Percentiles rank a stretch among this genome's conserved stretches.
phyloP scores from a whole-genome alignment of 768 basidiomycete species.

The Hericium rajendrae region DNA sequence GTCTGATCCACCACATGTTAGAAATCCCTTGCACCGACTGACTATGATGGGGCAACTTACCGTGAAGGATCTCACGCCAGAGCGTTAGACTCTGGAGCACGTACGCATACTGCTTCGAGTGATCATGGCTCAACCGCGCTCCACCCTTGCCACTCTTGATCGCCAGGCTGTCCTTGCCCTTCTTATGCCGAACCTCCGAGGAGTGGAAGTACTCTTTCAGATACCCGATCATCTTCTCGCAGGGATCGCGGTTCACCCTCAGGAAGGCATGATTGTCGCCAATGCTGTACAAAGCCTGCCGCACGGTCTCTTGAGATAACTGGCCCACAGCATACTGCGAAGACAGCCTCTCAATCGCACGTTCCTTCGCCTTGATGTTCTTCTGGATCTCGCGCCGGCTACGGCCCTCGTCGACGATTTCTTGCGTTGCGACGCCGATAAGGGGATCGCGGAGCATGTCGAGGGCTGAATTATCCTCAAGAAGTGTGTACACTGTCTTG shows the following conservation, averaged over 20 bases:
- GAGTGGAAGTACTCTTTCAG: constrained; percentile 74
- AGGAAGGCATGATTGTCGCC: constrained; percentile 88
- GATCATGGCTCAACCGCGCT: constrained; percentile 75
- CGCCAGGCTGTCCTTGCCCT: constrained; percentile 47
- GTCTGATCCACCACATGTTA: constrained; percentile 32
- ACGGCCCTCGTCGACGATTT: constrained; percentile 67
- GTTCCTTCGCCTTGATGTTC: constrained; percentile 78
- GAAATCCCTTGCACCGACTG: background rate
- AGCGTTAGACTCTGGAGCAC: constrained; percentile 80
- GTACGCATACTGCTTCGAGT: constrained; percentile 77
- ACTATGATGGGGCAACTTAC: constrained; percentile 26
- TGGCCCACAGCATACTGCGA: constrained; percentile 46
- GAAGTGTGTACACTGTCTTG: constrained; percentile 58
- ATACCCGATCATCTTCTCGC: constrained; percentile 73
- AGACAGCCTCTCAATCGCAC: constrained; percentile 71
- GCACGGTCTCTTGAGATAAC: constrained; percentile 54
- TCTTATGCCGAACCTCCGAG: constrained; percentile 52
- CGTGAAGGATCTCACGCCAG: constrained; percentile 81
- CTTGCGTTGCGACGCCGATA: constrained; percentile 67
- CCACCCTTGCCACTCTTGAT: constrained; percentile 77
- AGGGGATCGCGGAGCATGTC: constrained; percentile 71
- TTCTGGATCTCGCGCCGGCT: constrained; percentile 70
- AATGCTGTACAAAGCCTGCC: constrained; percentile 79
- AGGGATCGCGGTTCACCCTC: constrained; percentile 79
- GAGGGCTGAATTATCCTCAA: constrained; percentile 56